Evolutionary conservation across 1,139 yeast species (phyloP).

Genomic region (Starmera stellimalicola): DNA sequence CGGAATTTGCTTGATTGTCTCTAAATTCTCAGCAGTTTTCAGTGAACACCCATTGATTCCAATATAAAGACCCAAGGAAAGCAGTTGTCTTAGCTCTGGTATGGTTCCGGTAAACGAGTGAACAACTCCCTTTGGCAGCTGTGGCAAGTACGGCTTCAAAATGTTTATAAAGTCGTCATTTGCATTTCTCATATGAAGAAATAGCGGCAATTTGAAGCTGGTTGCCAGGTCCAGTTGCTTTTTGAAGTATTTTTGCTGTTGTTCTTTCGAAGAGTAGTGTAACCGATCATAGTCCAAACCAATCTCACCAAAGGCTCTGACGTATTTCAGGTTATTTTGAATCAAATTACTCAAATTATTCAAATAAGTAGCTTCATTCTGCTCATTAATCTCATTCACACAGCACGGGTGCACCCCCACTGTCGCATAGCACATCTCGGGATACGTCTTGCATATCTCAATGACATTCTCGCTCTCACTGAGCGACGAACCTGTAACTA

Average conservation of each 20-base stretch:
- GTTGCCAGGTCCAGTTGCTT: slow-evolving; percentile 61
- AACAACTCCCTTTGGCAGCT: slow-evolving; percentile 39
- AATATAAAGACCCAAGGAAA: slow-evolving; percentile 54
- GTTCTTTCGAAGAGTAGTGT: slow-evolving; percentile 58
- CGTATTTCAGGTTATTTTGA: slow-evolving; percentile 35
- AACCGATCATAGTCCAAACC: slow-evolving; percentile 92
- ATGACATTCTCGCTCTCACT: slow-evolving; percentile 47
- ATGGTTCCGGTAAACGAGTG: slow-evolving; percentile 88
- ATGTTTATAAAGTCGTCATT: slow-evolving; percentile 67
- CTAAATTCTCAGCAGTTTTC: slow-evolving; percentile 63
- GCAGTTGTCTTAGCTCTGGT: slow-evolving; percentile 33
- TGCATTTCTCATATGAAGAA: slow-evolving; percentile 86
- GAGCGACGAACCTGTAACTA: slow-evolving; percentile 78
- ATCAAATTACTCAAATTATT: slow-evolving; percentile 40
- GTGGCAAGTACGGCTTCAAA: slow-evolving; percentile 37
- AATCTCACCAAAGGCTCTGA: slow-evolving; percentile 80
- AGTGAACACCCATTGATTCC: slow-evolving; percentile 93
- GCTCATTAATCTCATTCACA: slow-evolving; percentile 47
- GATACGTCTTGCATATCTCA: slow-evolving; percentile 30
- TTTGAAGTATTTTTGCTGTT: slow-evolving; percentile 59
- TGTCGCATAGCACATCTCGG: slow-evolving; percentile 45
- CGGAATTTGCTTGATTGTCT: slow-evolving; percentile 61
- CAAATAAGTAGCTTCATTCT: slow-evolving; percentile 31
- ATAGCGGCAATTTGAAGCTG: slow-evolving; percentile 49
- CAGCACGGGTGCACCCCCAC: slow-evolving; percentile 95